These are phyloP conservation scores for Mycena citricolor DNA, from an alignment of 1,284 basidiomycete genomes.

Conservation along the genomic window DNA sequence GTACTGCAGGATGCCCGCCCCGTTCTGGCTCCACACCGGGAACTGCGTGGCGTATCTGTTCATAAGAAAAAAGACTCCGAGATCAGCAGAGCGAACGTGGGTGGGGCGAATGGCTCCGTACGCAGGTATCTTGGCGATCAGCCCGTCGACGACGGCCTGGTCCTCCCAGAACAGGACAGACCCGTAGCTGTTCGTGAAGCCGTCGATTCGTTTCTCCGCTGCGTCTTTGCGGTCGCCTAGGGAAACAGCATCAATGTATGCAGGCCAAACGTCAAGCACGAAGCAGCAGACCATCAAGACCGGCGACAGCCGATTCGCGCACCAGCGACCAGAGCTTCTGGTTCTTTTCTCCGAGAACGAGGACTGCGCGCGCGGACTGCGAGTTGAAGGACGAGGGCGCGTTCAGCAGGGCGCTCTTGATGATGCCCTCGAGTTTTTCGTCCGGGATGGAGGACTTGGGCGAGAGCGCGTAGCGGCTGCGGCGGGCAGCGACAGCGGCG, in stretches of 20 bases:
- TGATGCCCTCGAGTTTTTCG: conserved; percentile 13
- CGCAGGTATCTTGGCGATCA: conserved; percentile 7
- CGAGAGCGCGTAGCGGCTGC: conserved; percentile 10
- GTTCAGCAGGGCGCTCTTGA: conserved; percentile 3
- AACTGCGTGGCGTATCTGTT: conserved; percentile 4
- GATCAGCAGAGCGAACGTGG: background rate
- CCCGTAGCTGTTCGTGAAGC: conserved; percentile 9
- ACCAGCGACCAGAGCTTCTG: conserved; percentile 15
- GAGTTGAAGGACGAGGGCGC: conserved; percentile 15
- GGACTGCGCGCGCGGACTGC: conserved; percentile 10
- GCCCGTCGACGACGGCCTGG: conserved; percentile 13
- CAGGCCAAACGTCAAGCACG: background rate
- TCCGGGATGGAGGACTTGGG: conserved; percentile 9
- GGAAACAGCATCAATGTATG: background rate
- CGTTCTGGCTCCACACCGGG: conserved; percentile 11
- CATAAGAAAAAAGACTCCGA: too few species aligned
- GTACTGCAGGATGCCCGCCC: conserved; percentile 7
- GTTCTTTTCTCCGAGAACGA: conserved; percentile 14
- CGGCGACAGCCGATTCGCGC: conserved; percentile 5
- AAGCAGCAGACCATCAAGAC: conserved; percentile 9
- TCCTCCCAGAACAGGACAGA: conserved; percentile 17
- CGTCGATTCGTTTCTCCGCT: background rate
- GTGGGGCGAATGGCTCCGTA: background rate
- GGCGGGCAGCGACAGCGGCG: conserved; percentile 10
- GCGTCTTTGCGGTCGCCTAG: too few species aligned